Evolutionary conservation across 2,329 filamentous ascomycete species (phyloP).

Genomic region (Xylariaceae sp.): DNA sequence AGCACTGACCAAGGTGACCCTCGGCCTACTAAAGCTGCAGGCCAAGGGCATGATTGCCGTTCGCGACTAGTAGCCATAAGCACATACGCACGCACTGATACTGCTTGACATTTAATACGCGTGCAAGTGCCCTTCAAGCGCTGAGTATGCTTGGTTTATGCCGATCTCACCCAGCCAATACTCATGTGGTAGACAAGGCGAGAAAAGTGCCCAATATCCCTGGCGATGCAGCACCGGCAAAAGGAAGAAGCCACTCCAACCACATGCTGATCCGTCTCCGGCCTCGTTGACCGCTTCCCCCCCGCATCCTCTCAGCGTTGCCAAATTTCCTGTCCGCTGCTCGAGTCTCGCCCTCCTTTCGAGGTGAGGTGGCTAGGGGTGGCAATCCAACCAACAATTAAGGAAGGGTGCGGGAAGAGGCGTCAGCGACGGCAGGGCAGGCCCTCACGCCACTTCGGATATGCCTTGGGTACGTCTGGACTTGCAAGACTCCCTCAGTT

Average conservation of each 20-base stretch:
- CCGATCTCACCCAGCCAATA: conserved; percentile 11
- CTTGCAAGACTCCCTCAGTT: conserved; percentile 5
- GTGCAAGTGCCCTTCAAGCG: conserved; percentile 18
- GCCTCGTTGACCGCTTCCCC: conserved; percentile 24
- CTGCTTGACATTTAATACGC: conserved; percentile 19
- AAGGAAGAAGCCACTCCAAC: conserved; percentile 22
- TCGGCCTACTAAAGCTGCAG: conserved; percentile 8
- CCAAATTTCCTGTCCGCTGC: not conserved
- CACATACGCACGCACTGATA: conserved; percentile 1
- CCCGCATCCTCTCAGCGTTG: too few species aligned
- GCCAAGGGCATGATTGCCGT: conserved; percentile 5
- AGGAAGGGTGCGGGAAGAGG: conserved; percentile 2
- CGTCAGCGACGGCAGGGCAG: conserved; percentile 4
- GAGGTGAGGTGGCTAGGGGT: conserved; percentile 11
- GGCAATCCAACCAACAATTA: conserved; percentile 22
- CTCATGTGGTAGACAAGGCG: not conserved
- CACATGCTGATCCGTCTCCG: conserved; percentile 20
- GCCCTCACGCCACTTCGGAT: conserved; percentile 11
- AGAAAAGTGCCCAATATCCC: not conserved
- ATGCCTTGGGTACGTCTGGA: conserved; percentile 8
- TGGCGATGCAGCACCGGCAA: conserved; percentile 19
- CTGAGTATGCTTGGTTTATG: conserved; percentile 3
- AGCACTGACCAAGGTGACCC: not conserved
- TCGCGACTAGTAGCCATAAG: conserved; percentile 10
- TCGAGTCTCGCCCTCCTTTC: not conserved